Evolutionary conservation across 176 grass and related monocot genomes (phyloP).

Genomic region (Rhipidocladum racemiflorum): DNA sequence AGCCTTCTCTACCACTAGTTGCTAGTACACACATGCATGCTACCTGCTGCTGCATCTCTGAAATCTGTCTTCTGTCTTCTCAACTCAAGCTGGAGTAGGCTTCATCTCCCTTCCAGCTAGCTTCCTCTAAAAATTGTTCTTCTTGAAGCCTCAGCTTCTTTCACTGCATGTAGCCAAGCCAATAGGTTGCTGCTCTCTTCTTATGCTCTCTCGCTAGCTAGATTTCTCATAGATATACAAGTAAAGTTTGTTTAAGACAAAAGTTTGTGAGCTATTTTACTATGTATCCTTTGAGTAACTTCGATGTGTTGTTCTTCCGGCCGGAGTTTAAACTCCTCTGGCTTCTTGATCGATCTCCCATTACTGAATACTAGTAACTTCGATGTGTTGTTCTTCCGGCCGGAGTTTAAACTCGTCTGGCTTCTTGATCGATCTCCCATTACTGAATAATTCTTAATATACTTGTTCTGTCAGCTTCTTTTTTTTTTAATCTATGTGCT

Average conservation of each 20-base stretch:
- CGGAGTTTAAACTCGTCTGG: neutral
- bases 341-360: neutral
- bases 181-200: too few species aligned
- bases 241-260: too few species aligned
- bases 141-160: neutral
- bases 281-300: neutral
- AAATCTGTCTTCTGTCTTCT: constrained; percentile 10
- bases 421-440: neutral
- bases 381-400: neutral
- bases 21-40: neutral
- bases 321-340: neutral
- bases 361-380: neutral
- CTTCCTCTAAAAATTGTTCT: neutral
- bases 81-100: constrained; percentile 9
- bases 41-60: neutral
- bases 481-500: too few species aligned
- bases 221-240: neutral
- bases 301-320: neutral
- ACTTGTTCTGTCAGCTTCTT: neutral
- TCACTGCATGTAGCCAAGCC: too few species aligned
- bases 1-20: neutral
- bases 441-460: neutral
- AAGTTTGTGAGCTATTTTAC: too few species aligned
- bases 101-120: neutral
- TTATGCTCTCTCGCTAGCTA: neutral